Evolutionary conservation across 2,329 filamentous ascomycete genomes (phyloP).

Genomic region (Pseudonectria foliicola): DNA sequence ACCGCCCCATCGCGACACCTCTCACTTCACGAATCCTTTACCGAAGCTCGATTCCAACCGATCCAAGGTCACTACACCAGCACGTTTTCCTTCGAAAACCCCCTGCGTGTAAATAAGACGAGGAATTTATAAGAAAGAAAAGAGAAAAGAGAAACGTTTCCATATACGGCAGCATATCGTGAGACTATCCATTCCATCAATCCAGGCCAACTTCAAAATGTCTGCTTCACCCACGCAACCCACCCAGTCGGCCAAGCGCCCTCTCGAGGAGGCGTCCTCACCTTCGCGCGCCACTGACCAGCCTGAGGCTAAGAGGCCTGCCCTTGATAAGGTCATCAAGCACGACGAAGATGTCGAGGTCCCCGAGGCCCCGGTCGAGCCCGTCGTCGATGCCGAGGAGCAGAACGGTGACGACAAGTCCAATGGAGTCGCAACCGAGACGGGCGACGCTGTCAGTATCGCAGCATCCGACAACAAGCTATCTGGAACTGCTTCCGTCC

Average conservation of each 20-base stretch:
- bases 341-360: conserved; percentile 51
- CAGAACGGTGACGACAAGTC: conserved; percentile 43
- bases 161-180: conserved; percentile 14
- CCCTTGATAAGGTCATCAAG: conserved; percentile 84
- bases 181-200: conserved; percentile 15
- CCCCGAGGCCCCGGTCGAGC: conserved; percentile 24
- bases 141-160: no score
- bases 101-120: conserved; percentile 75
- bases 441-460: conserved; percentile 16
- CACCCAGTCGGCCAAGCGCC: conserved; percentile 76
- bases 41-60: conserved; percentile 37
- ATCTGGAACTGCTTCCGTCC: conserved; percentile 31
- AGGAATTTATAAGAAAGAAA: conserved; percentile 35
- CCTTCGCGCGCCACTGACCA: conserved; percentile 87
- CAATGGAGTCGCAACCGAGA: conserved; percentile 40
- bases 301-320: conserved; percentile 93
- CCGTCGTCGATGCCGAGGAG: conserved; percentile 34
- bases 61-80: conserved; percentile 62
- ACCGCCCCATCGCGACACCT: conserved; percentile 28
- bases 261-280: conserved; percentile 93
- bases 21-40: conserved; percentile 34
- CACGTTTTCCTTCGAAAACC: conserved; percentile 88
- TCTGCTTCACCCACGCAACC: conserved; percentile 62
- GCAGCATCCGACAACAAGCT: conserved; percentile 33
- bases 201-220: conserved; percentile 45